Evolutionary conservation across 2,329 filamentous ascomycete genomes (phyloP).

Genomic region (Cordyceps militaris): DNA sequence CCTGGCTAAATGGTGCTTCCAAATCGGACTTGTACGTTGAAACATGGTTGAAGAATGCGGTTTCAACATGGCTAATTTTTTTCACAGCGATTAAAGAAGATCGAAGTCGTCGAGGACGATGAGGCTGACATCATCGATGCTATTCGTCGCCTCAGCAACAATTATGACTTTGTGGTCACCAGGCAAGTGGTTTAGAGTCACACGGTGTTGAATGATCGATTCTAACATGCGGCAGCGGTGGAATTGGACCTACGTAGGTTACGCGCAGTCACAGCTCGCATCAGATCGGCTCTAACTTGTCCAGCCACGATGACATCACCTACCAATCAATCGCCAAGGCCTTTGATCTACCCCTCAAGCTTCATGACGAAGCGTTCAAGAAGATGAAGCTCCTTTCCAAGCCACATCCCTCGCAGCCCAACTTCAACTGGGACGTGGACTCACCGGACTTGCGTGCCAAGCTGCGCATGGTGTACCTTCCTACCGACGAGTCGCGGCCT

Average conservation of each 20-base stretch:
- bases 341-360: conserved; percentile 66
- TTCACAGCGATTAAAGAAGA: conserved; percentile 63
- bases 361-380: conserved; percentile 69
- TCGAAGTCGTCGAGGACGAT: conserved; percentile 93
- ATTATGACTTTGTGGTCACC: conserved; percentile 92
- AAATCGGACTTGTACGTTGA: conserved; percentile 10
- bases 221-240: conserved; percentile 50
- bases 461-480: conserved; percentile 83
- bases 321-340: conserved; percentile 91
- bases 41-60: neutral
- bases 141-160: conserved; percentile 74
- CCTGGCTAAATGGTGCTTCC: conserved; percentile 51
- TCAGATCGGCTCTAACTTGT: conserved; percentile 9
- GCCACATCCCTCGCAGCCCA: conserved; percentile 62
- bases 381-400: conserved; percentile 79
- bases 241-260: conserved; percentile 86
- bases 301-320: conserved; percentile 92
- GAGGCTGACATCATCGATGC: conserved; percentile 86
- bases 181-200: conserved; percentile 34
- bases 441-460: conserved; percentile 73
- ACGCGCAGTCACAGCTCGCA: neutral
- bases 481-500: conserved; percentile 61
- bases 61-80: neutral
- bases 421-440: conserved; percentile 75
- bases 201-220: conserved; percentile 3